Evolutionary conservation across 1,284 basidiomycete genomes (phyloP), one percentile per base, ranked within the genome.

Genomic region (Puccinia novopanici): DNA sequence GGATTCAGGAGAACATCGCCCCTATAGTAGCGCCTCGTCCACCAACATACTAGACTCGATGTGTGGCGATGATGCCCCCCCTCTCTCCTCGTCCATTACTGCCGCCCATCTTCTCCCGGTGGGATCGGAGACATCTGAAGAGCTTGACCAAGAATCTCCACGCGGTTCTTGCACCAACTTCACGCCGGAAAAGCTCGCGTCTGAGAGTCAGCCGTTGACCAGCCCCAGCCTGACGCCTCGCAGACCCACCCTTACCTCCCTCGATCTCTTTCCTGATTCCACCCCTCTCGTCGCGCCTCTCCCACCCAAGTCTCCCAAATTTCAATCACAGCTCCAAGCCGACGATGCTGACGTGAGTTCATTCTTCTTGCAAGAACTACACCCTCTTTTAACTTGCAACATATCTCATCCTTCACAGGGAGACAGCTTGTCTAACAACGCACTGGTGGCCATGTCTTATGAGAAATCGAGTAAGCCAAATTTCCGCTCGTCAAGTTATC

Each of bases 11-110:
- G 71, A 80, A 57, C 71, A 45, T 12, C 78, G 71, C 2, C 74
- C 78, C 9, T 80, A 80, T 52, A 80, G 78, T 34, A 74, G 78
- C 57, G 70, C 71, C 8, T 80, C 71, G 1, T 80, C 78, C 24
- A 80, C 78, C 27, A 45, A 57, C 45, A 45, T 80, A 22, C n/a
- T 80, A 13, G 52, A 37, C 0, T 80, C 78, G 42, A 27, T 52
- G 24, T 68, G 22, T 45, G 55, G 48, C 22, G 68, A 80, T 5
- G 75, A 78, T 22, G 34, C n/a, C 3, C 57, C 61, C 19, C 34
- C 54, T 2, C 57, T 27, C 52, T 40, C 71, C 6, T 57, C 71
- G n/a, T 57, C 61, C 13, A 42, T 42, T n/a, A 27, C 45, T 0
- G 68, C 45, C 19, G 4, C 55, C n/a, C 55, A 65, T n/a, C 15